A percentile compares a stretch with the other conserved stretches of the same genome.
Evolutionary conservation across 176 grass and related monocot genomes (phyloP).

Genomic region (Cenchrus fungigraminus): DNA sequence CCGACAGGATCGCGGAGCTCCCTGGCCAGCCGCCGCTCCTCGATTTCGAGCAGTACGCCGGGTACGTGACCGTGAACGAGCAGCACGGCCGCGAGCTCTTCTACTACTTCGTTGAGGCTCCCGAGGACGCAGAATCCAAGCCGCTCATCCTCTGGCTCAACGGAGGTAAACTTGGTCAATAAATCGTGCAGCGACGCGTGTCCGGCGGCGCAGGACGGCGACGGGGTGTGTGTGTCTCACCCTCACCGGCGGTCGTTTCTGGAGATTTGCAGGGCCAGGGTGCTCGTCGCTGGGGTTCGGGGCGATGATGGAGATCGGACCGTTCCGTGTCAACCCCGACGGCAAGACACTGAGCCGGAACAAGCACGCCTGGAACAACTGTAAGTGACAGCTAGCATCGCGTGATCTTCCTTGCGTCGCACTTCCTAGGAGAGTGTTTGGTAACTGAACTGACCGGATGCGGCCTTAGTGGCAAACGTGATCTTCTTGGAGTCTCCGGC

Average conservation of each 20-base stretch:
- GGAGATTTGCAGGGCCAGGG: conserved; percentile 40
- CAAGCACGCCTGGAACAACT: conserved; percentile 50
- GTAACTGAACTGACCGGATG: neutral
- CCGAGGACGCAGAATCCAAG: conserved; percentile 11
- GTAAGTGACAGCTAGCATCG: neutral
- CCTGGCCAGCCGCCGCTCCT: conserved; percentile 47
- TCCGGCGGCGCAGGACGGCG: too few species aligned
- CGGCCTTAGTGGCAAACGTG: conserved; percentile 50
- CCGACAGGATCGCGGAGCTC: conserved; percentile 36
- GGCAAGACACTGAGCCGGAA: conserved; percentile 51
- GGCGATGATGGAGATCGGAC: conserved; percentile 60
- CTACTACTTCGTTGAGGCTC: conserved; percentile 64
- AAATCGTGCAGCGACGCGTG: neutral
- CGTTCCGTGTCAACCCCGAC: conserved; percentile 53
- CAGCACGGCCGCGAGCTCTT: conserved; percentile 46
- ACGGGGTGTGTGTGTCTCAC: neutral
- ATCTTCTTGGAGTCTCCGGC: conserved; percentile 57
- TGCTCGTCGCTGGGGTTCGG: conserved; percentile 62
- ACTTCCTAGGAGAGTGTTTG: neutral
- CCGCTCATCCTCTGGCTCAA: conserved; percentile 69
- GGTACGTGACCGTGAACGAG: conserved; percentile 54
- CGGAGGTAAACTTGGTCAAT: conserved; percentile 39
- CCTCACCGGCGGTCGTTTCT: neutral
- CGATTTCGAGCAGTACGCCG: conserved; percentile 52
- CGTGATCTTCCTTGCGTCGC: neutral